Base-by-base conservation (phyloP, 352 stramenopile species). In the Achlya hypogyna region DNA sequence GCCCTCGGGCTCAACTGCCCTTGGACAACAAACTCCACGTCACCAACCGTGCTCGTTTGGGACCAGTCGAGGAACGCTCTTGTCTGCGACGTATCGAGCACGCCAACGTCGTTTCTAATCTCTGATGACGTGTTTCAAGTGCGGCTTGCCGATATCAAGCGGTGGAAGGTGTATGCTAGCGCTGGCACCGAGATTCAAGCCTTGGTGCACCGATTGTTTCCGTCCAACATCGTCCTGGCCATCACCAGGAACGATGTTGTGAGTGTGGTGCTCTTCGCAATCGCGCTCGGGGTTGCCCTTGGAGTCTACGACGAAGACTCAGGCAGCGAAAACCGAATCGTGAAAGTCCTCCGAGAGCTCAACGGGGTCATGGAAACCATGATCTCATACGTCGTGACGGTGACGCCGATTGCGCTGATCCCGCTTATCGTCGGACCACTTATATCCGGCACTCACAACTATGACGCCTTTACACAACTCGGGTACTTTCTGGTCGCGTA, bases 291-390 rank as follows among this genome's bases (percentile, higher is more conserved):
- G 51, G 72, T 84, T n/a, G 83, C 73, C 28, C 66, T 89, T 52
- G 78, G 81, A 65, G 89, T 90, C 71, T 76, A 88, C 69, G 80
- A 78, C 0, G 80, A 81, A 12, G 27, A 5, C 49, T 42, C 6
- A 6, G 6, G 34, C 34, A 42, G 34, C 34, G 34, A 42, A 14
- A 42, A 42, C 34, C 34, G 34, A 6, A 42, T 42, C 34, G 34
- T 42, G 6, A 42, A 42, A 14, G 34, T 42, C 6, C 34, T 42
- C 14, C 34, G 34, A 6, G 84, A 92, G 32, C 72, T 90, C 28
- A 90, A 92, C 65, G 79, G 88, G 70, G 83, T 81, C 54, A 74
- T 92, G 25, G 74, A 89, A 52, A 80, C 78, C 56, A 92, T 90
- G 81, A 73, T 76, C n/a, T 76, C 84, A 60, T 87, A 74, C 74